Evolutionary conservation across 257 asterid species (phyloP), one percentile per base, ranked within the genome.

Genomic region (Vinca minor): DNA sequence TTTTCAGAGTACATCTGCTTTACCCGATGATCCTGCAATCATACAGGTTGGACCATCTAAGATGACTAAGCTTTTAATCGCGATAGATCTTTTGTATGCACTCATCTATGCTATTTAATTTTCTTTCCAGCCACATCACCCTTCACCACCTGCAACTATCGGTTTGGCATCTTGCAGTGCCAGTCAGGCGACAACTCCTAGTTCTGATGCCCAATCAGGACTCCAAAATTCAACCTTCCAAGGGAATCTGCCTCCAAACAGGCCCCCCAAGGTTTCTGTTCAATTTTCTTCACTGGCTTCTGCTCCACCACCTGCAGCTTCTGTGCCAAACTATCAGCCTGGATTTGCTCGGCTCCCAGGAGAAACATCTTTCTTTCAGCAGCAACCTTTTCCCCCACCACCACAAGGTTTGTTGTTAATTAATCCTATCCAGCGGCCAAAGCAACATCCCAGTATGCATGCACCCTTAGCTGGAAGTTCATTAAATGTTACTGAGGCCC

Each of bases 21-120:
- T 71, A 25, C 77, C 77, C 8, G 71, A 76, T 67, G 77, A 76
- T 71, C 80, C 80, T 46, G 81, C 81, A 46, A 76, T 76, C 29
- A 64, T 76, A 50, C 71, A 53, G 77, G 81, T 72, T 64, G 41
- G 52, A 25, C 35, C 13, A 34, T 56, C 42, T 20, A 57, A 25
- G 59, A 44, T 44, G 64, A 55, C 38, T 45, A 32, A 6, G 41
- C 21, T 13, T 41, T 28, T 55, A 28, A n/a, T 35, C 23, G 3
- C 52, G 6, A 18, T 28, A 21, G 31, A 39, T 44, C 46, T 50
- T 2, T 13, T 61, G 21, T 17, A 32, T 39, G 39, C 25, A 54
- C 58, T 63, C 10, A 52, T 36, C 46, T n/a, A 29, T 39, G 29
- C 45, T 35, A 17, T 46, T 25, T 67, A 28, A 34, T 29, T 74